These are phyloP conservation scores for Termitomyces sp. DNA, from an alignment of 1,284 basidiomycete genomes.

Conservation along the genomic window DNA sequence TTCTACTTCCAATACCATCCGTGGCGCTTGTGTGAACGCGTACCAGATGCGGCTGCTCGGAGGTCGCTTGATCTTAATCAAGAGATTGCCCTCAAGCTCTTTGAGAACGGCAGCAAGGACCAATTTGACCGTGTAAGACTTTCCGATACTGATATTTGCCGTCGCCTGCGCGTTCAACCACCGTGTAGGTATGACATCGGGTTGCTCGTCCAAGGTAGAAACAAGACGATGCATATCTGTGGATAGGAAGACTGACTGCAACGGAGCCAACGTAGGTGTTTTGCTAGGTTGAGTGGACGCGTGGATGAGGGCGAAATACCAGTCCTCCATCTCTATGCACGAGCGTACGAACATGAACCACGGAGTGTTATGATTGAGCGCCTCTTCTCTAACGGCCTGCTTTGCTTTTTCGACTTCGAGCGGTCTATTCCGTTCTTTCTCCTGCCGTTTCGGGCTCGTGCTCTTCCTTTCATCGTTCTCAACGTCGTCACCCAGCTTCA, in stretches of 20 bases:
- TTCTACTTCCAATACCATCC: conserved; percentile 85
- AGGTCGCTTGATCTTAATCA: conserved; percentile 90
- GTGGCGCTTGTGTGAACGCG: conserved; percentile 90
- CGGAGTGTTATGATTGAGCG: conserved; percentile 50
- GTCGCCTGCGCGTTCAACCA: conserved; percentile 96
- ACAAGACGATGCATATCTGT: conserved; percentile 84
- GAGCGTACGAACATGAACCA: conserved; percentile 89
- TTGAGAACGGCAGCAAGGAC: conserved; percentile 84
- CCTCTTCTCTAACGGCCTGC: conserved; percentile 46
- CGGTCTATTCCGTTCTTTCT: conserved; percentile 41
- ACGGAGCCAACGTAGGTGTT: conserved; percentile 50
- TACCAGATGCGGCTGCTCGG: conserved; percentile 97
- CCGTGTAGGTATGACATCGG: conserved; percentile 92
- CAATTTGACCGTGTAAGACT: conserved; percentile 84
- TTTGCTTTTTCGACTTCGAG: conserved; percentile 41
- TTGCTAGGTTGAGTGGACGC: conserved; percentile 59
- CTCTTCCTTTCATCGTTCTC: conserved; percentile 37
- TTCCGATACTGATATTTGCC: conserved; percentile 81
- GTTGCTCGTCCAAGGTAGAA: conserved; percentile 81
- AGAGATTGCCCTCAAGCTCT: conserved; percentile 86
- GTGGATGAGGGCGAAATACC: conserved; percentile 88
- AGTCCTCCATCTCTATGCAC: conserved; percentile 90
- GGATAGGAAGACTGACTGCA: conserved; percentile 64
- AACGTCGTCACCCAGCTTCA: conserved; percentile 38
- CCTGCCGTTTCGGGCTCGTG: conserved; percentile 33